phyloP scores from a whole-genome alignment of 2,329 filamentous ascomycete species.

The Drechslerella coelobrocha region DNA sequence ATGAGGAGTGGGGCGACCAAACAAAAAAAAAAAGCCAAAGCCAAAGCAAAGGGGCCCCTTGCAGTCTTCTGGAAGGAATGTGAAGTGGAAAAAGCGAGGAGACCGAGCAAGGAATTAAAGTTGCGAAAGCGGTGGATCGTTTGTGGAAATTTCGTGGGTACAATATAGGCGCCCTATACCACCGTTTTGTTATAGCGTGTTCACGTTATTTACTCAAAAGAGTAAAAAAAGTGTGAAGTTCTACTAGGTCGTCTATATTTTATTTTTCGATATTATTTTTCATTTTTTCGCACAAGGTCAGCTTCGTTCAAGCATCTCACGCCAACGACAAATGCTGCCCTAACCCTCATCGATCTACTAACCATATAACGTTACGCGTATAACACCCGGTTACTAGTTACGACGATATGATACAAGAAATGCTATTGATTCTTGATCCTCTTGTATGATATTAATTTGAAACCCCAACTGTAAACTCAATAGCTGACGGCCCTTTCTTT shows the following conservation, averaged over 20 bases:
- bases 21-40: too few species aligned
- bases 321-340: background rate
- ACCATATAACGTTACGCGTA: background rate
- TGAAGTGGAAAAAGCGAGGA: background rate
- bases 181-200: background rate
- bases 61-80: background rate
- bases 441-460: too few species aligned
- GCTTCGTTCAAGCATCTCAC: background rate
- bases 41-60: background rate
- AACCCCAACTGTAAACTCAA: too few species aligned
- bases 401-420: background rate
- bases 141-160: slow-evolving; percentile 3
- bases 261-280: too few species aligned
- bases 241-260: too few species aligned
- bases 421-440: too few species aligned
- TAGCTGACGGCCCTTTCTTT: too few species aligned
- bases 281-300: background rate
- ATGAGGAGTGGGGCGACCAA: background rate
- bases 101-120: background rate
- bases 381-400: background rate
- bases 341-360: background rate
- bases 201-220: background rate
- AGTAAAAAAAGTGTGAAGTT: background rate
- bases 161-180: background rate
- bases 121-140: background rate